Evolutionary conservation across 306 rosid species (phyloP).

Genomic region (Lagenaria siceraria): DNA sequence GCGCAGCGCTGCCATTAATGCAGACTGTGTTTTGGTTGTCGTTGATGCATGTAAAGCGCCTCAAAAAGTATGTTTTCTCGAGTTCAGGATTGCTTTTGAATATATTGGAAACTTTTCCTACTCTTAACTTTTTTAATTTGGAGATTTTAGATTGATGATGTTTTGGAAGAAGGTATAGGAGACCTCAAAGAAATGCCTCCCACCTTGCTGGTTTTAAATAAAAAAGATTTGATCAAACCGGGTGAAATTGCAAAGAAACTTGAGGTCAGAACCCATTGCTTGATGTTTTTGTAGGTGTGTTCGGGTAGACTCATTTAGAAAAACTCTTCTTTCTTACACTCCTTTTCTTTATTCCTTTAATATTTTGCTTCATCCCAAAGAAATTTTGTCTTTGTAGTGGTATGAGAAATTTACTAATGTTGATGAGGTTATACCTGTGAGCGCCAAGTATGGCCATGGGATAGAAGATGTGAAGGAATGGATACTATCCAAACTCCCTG

Average conservation of each 20-base stretch:
- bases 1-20: conserved; percentile 69
- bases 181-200: conserved; percentile 50
- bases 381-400: conserved; percentile 54
- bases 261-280: conserved; percentile 47
- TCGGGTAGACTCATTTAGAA: conserved; percentile 6
- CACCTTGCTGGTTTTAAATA: conserved; percentile 67
- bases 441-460: conserved; percentile 94
- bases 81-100: conserved; percentile 9
- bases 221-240: conserved; percentile 88
- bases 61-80: conserved; percentile 57
- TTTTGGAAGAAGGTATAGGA: conserved; percentile 72
- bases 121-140: conserved; percentile 1
- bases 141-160: conserved; percentile 67
- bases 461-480: conserved; percentile 85
- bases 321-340: conserved; percentile 1
- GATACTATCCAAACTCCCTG: conserved; percentile 84
- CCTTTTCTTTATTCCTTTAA: not conserved
- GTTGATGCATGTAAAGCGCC: conserved; percentile 96
- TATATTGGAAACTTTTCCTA: conserved; percentile 10
- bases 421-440: conserved; percentile 95
- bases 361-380: not conserved
- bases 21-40: conserved; percentile 89
- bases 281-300: conserved; percentile 18
- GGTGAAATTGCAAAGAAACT: conserved; percentile 96
- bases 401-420: conserved; percentile 69